phyloP scores from a whole-genome alignment of 352 stramenopile species.

The Pythium brachiatum region DNA sequence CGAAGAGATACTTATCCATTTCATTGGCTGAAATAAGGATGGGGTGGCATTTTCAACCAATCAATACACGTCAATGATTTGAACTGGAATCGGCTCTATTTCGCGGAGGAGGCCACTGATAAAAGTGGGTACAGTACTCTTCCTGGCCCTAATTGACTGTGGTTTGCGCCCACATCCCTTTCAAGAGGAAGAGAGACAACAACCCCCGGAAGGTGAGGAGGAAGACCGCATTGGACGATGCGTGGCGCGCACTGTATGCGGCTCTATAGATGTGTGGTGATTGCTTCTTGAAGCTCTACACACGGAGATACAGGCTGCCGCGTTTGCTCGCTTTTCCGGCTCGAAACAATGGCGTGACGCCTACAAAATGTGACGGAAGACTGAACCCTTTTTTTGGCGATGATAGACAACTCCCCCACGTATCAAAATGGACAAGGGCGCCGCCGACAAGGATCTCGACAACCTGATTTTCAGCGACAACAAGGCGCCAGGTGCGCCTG shows the following conservation, averaged over 20 bases:
- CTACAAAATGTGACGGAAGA: background rate
- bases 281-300: background rate
- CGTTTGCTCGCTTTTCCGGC: background rate
- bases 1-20: background rate
- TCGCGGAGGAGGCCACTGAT: background rate
- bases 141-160: conserved; percentile 1
- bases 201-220: conserved; percentile 7
- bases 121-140: background rate
- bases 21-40: background rate
- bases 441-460: conserved; percentile 75
- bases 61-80: background rate
- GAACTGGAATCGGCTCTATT: conserved; percentile 1
- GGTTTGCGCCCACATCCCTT: background rate
- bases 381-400: background rate
- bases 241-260: background rate
- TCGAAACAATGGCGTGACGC: background rate
- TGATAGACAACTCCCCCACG: background rate
- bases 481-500: conserved; percentile 28
- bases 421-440: conserved; percentile 40
- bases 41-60: background rate
- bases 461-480: conserved; percentile 84
- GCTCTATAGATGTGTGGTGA: background rate
- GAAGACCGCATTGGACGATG: background rate
- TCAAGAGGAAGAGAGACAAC: conserved; percentile 8
- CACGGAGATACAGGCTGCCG: background rate